Evolutionary conservation across 139 green algal species (phyloP), one percentile per base, ranked within the genome.

Genomic region (Closterium sp.): DNA sequence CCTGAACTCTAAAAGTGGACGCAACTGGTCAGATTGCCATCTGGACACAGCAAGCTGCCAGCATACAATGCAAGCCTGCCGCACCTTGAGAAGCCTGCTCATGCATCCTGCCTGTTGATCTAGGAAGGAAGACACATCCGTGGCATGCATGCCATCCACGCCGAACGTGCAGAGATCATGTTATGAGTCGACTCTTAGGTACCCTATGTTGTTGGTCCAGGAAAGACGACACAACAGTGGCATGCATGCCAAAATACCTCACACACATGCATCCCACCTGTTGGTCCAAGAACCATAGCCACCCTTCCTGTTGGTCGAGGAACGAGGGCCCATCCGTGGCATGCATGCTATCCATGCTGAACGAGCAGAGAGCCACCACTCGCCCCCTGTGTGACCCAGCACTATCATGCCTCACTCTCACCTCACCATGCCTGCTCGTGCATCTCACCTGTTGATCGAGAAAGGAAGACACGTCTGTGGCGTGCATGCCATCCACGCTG

Each of bases 401-500:
- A 1, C 12, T 32, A n/a, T 7, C 33, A 66, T 10, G 25, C 83
- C 21, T 9, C 16, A 12, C 10, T 34, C 83, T 86, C 83, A 86
- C 83, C 86, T 25, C 28, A 66, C 38, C 38, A 66, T 66, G 38
- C 38, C 4, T 66, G 38, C 38, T 66, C 12, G 1, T 23, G 28
- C 34, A 90, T 34, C 43, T 87, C 16, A 95, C 87, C 84, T 91
- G 34, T 91, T 95, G 84, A 93, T 99, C 97, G 33, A 99, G 93
- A 31, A 99, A 91, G 5, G 96, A 98, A 0, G 97, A 98, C 28
- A 99, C 87, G 94, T 99, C 98, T 16, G 97, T 99, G 6, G 98
- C 96, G 93, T 99, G 98, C 86, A 99, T 87, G 21, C 97, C 97
- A 34, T 98, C 95, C 31, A 99, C 96, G 88, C 99, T 99, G 96